A percentile compares a stretch with the other conserved stretches of the same genome.
Evolutionary conservation across 2,329 filamentous ascomycete genomes (phyloP).

Genomic region (Pseudogymnoascus sp.): DNA sequence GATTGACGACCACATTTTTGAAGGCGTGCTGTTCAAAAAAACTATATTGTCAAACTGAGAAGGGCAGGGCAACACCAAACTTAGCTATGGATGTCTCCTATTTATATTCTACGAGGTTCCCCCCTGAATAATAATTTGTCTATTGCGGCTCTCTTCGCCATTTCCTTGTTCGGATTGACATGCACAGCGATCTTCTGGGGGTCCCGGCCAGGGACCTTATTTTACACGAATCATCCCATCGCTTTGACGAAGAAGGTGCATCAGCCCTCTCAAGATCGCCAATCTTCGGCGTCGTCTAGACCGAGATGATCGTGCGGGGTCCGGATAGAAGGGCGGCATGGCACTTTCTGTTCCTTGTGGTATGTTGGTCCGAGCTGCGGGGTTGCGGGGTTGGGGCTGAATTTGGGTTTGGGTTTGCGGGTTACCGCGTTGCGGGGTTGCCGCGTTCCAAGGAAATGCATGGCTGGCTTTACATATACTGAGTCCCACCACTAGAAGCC

Average conservation of each 20-base stretch:
- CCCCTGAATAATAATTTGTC: background rate
- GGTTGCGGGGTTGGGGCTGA: background rate
- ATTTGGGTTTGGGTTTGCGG: background rate
- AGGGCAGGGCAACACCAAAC: background rate
- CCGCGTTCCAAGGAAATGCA: background rate
- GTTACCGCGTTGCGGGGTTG: background rate
- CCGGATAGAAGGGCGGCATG: background rate
- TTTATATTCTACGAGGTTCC: background rate
- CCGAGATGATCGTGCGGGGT: background rate
- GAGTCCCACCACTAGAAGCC: background rate
- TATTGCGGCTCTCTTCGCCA: background rate
- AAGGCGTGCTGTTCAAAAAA: background rate
- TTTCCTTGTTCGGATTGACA: background rate
- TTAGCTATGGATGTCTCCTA: background rate
- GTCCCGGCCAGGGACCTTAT: background rate
- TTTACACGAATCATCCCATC: background rate
- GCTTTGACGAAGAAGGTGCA: background rate
- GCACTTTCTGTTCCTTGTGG: background rate
- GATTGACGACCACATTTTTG: background rate
- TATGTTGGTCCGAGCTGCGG: background rate
- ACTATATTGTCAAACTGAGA: background rate
- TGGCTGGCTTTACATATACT: background rate
- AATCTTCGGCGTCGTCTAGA: background rate
- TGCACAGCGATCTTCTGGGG: background rate
- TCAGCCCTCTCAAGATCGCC: background rate